A percentile compares a stretch with the other conserved stretches of the same genome.
Conservation (phyloP, 495 filamentous ascomycete species). For the Xylaria telfairii region DNA sequence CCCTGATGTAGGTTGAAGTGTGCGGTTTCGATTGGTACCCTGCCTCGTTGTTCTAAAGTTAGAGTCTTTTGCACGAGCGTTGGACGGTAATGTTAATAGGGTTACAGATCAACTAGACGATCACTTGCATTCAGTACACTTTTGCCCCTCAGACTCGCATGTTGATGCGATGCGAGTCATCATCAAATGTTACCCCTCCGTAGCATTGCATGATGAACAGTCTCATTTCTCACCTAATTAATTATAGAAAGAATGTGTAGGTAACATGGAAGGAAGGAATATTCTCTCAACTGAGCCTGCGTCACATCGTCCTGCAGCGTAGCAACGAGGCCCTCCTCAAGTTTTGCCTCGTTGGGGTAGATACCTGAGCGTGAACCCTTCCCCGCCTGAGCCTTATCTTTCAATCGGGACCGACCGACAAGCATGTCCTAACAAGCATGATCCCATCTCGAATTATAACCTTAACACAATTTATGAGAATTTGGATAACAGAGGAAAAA, state of each 20-base stretch:
- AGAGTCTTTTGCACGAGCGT: not conserved
- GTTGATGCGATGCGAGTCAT: constrained; percentile 4
- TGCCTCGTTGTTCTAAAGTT: constrained; percentile 1
- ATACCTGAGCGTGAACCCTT: not conserved
- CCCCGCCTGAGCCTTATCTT: not conserved
- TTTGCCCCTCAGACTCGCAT: not conserved
- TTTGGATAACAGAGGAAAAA: not conserved
- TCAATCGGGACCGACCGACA: not conserved
- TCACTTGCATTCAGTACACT: not conserved
- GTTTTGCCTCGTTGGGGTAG: constrained; percentile 13
- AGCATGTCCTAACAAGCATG: not conserved
- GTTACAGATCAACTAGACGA: not conserved
- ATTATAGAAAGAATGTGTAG: constrained; percentile 18
- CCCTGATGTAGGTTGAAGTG: not conserved
- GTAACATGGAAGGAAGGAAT: not conserved
- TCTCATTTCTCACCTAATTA: not conserved
- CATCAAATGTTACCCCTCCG: not conserved
- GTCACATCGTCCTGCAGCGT: not conserved
- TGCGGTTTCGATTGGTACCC: not conserved
- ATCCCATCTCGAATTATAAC: not conserved
- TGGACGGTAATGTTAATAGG: not conserved
- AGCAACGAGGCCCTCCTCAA: not conserved
- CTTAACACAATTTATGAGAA: not conserved
- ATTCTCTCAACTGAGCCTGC: not conserved
- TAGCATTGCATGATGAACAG: not conserved